Base-by-base conservation (phyloP, 2,329 filamentous ascomycete species). In the Boeremia lycopersici region DNA sequence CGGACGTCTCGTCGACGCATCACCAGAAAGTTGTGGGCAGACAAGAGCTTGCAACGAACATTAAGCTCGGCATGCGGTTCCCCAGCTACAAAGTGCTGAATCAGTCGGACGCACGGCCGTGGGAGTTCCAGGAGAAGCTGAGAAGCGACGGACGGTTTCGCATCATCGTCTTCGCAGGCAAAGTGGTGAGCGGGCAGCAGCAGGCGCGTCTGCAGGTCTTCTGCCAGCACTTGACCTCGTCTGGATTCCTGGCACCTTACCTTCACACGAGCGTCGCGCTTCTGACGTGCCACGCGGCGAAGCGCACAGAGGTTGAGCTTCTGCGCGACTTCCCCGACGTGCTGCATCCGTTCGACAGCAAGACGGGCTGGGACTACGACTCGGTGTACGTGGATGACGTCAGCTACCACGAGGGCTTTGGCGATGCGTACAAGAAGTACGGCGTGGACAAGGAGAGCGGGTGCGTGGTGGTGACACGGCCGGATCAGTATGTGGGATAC, bases 401-500 rank as follows among this genome's bases (percentile, higher is more conserved):
- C 58, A 75, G 71, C 53, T 78, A 78, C 53, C 73, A 78, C 54
- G 71, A 77, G 55, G 77, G 76, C 8, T 74, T 74, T 65, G 77
- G 74, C 1, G 70, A 78, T 49, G 75, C 78, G 19, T 82, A 89
- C 63, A 75, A 81, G 51, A 79, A 78, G 3, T 87, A 86, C 53
- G 87, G 86, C 0, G 77, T 91, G 1, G 78, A 85, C 59, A 68
- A 61, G 15, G 75, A 81, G 48, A 71, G 73, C 17, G 87, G 88
- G 0, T 85, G 83, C 57, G 74, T 86, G 4, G 81, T 89, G 0
- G 75, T 87, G 1, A 76, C 86, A 2, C 73, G 89, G 43, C 89
- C 88, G 2, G 89, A 91, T 75, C 86, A 88, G 67, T 86, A 90
- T 71, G 82, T 90, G 29, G 80, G 75, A 0, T 75, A 67, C 46